Evolutionary conservation across 768 basidiomycete genomes (phyloP), one percentile per base, ranked within the genome.

Genomic region (Leccinum fibrillosum): DNA sequence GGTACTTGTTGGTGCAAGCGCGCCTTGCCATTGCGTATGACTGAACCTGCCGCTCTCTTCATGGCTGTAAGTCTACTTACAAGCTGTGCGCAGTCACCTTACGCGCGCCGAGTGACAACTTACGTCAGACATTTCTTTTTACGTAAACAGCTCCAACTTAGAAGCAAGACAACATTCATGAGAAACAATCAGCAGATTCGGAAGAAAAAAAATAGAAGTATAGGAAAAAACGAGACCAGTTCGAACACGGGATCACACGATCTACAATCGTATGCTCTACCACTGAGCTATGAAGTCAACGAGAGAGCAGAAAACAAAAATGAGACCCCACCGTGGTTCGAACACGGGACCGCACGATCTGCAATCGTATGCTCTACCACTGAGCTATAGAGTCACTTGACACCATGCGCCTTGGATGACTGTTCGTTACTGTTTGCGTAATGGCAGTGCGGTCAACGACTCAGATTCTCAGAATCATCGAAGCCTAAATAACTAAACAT

Each of bases 291-390:
- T 72, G 50, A 62, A 68, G 71, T 30, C 30, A 4, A 32, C 30
- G 34, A 2, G 5, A 47, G 30, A 17, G 44, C 7, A 53, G 53
- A 39, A 23, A 68, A 72, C 21, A 68, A 71, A 67, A 71, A 60
- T 3, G 8, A 75, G 72, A 76, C 75, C 77, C 75, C 72, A 80
- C 74, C 80, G 79, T 79, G 80, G 72, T 77, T 81, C 74, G 80
- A 81, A 82, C 80, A 81, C 80, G 80, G 74, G 81, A 78, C 80
- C 73, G 57, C 69, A 74, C 80, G 80, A 82, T 82, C 78, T 82
- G 80, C 80, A 81, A 81, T 81, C 80, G 80, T 72, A 74, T 80
- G 80, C 80, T 81, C 78, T 81, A 80, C 79, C 79, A 79, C 79
- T 80, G 73, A 72, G 71, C 71, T 74, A 72, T 72, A 47, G 66